Conservation (phyloP, 805 yeast genomes). For the Wickerhamomyces hampshirensis region DNA sequence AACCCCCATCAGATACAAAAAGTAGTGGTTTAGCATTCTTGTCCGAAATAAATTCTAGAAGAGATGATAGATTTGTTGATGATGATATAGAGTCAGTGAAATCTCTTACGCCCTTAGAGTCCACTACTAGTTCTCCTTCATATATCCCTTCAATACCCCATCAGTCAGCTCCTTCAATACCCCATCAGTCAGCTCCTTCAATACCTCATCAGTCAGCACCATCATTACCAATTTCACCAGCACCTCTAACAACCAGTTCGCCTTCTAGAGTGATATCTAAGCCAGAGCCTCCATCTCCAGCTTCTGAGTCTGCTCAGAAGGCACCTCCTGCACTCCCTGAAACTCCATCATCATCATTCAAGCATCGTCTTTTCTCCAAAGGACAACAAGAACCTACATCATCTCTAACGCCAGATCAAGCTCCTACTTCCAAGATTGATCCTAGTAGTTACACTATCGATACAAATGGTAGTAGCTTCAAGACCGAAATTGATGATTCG, state of each 20-base stretch:
- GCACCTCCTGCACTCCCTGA: conserved; percentile 24
- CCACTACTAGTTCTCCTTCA: conserved; percentile 27
- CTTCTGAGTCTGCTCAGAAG: conserved; percentile 1
- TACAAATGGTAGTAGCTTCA: conserved; percentile 24
- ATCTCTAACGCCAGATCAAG: conserved; percentile 16
- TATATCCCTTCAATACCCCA: conserved; percentile 10
- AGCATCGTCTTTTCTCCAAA: conserved; percentile 15
- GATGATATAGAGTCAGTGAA: conserved; percentile 24
- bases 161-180: conserved; percentile 15
- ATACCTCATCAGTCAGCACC: conserved; percentile 19
- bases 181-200: conserved; percentile 24
- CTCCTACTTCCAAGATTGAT: conserved; percentile 19
- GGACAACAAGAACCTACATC: conserved; percentile 1
- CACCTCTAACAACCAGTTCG: conserved; percentile 15
- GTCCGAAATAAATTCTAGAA: conserved; percentile 43
- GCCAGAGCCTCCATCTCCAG: conserved; percentile 12
- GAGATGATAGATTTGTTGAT: conserved; percentile 41
- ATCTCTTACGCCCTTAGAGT: too few relatives aligned
- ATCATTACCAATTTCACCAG: conserved; percentile 12
- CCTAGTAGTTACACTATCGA: conserved; percentile 24
- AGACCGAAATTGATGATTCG: conserved; percentile 38
- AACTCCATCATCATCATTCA: conserved; percentile 23
- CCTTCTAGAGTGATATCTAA: conserved; percentile 21
- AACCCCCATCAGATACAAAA: conserved; percentile 9
- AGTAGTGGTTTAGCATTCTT: conserved; percentile 41